These are phyloP conservation scores for Epithele typhae DNA, from an alignment of 768 basidiomycete species.

Conservation along the genomic window DNA sequence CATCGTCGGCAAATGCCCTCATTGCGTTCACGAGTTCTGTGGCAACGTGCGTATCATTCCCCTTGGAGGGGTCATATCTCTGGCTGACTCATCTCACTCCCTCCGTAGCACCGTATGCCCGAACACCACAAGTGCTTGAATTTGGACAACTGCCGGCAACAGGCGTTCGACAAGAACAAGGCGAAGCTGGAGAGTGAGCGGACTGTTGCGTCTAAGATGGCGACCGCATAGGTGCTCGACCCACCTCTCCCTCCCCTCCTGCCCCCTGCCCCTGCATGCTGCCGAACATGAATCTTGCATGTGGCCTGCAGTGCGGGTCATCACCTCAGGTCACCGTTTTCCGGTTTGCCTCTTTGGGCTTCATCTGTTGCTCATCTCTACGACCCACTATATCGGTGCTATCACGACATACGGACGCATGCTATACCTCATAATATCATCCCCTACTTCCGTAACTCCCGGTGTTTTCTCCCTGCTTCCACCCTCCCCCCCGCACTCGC, in stretches of 20 bases:
- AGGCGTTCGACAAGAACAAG: slow-evolving; percentile 88
- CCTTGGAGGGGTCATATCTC: not conserved
- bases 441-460: slow-evolving; percentile 13
- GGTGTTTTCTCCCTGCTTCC: slow-evolving; percentile 7
- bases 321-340: slow-evolving; percentile 14
- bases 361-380: slow-evolving; percentile 11
- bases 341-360: slow-evolving; percentile 10
- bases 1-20: slow-evolving; percentile 81
- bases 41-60: slow-evolving; percentile 49
- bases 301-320: too few relatives aligned
- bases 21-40: slow-evolving; percentile 77
- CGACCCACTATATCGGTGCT: slow-evolving; percentile 15
- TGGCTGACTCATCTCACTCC: slow-evolving; percentile 15
- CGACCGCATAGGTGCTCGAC: slow-evolving; percentile 50
- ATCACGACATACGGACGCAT: slow-evolving; percentile 26
- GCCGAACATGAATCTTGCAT: too few relatives aligned
- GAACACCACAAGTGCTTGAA: slow-evolving; percentile 86
- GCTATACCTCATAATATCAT: slow-evolving; percentile 18
- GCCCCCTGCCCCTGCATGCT: not conserved
- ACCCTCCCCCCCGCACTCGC: not conserved
- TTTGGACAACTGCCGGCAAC: slow-evolving; percentile 78
- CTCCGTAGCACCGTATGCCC: slow-evolving; percentile 73
- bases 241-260: slow-evolving; percentile 9
- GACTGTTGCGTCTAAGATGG: slow-evolving; percentile 85
- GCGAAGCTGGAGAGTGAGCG: slow-evolving; percentile 82